These are phyloP conservation scores for Danielia oregonensis DNA, from an alignment of 805 yeast species.

Conservation along the genomic window DNA sequence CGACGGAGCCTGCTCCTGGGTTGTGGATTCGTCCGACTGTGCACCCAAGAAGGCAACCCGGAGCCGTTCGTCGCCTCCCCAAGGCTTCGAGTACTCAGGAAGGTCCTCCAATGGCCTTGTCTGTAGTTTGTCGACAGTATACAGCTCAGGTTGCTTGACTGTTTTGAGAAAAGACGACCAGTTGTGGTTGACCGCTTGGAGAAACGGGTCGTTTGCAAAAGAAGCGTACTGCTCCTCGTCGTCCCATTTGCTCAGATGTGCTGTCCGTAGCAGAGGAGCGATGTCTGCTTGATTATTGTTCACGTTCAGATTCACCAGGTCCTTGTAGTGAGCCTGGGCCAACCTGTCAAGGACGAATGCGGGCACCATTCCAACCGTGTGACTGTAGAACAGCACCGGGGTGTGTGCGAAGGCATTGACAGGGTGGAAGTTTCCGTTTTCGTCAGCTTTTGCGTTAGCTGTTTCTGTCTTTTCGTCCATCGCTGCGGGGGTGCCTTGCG, in stretches of 20 bases:
- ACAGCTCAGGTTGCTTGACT: conserved; percentile 41
- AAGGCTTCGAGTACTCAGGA: conserved; percentile 44
- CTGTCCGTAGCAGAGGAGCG: conserved; percentile 5
- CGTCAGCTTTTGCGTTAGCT: conserved; percentile 7
- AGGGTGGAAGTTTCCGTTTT: conserved; percentile 9
- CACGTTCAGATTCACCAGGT: conserved; percentile 31
- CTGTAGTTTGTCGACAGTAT: conserved; percentile 25
- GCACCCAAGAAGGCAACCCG: conserved; percentile 47
- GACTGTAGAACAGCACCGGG: conserved; percentile 30
- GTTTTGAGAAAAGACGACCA: conserved; percentile 52
- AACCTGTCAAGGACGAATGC: conserved; percentile 62
- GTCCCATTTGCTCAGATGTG: conserved; percentile 7
- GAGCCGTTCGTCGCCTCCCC: conserved; percentile 73
- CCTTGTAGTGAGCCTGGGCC: conserved; percentile 39
- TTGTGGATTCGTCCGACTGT: conserved; percentile 28
- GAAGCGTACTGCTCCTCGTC: conserved; percentile 32
- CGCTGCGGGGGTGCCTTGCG: no score
- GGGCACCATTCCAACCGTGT: conserved; percentile 44
- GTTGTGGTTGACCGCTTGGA: conserved; percentile 38
- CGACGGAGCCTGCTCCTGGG: conserved; percentile 16
- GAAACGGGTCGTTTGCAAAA: conserved; percentile 37
- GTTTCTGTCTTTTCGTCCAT: no score
- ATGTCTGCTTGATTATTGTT: conserved; percentile 17
- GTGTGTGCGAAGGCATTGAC: conserved; percentile 26
- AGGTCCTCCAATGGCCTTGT: conserved; percentile 30